A percentile compares a stretch with the other conserved stretches of the same genome.
phyloP scores from a whole-genome alignment of 148 eudicot genomes.

The Nepenthes mirabilis region DNA sequence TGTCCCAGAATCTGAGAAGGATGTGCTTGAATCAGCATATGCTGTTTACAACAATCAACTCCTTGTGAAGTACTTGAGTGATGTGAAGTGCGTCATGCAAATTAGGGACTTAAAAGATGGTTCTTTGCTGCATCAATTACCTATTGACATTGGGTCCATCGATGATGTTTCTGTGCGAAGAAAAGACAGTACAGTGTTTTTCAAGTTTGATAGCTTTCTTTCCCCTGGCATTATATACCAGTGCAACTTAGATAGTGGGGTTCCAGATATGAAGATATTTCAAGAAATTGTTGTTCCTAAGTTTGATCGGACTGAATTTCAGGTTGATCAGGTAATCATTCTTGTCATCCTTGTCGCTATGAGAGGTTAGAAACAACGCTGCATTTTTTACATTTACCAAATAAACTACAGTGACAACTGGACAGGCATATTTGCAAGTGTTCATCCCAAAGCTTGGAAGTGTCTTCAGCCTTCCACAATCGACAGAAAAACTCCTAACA shows the following conservation, averaged over 20 bases:
- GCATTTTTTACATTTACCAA: neutral
- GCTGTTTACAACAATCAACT: slow-evolving; percentile 61
- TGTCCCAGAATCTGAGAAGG: slow-evolving; percentile 57
- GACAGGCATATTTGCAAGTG: too few species aligned
- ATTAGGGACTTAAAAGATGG: slow-evolving; percentile 73
- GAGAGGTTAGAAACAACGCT: neutral
- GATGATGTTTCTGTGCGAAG: slow-evolving; percentile 60
- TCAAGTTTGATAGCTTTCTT: slow-evolving; percentile 75
- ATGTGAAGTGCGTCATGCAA: slow-evolving; percentile 74
- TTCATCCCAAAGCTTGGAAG: too few species aligned
- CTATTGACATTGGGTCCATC: slow-evolving; percentile 84
- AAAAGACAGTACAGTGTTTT: slow-evolving; percentile 46
- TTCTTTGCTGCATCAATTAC: slow-evolving; percentile 48
- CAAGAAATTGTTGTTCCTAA: slow-evolving; percentile 75
- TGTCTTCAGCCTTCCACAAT: too few species aligned
- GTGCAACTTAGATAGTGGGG: slow-evolving; percentile 40
- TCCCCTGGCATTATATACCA: slow-evolving; percentile 77
- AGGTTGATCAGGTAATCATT: slow-evolving; percentile 60
- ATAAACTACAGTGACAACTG: too few species aligned
- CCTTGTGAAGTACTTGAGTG: slow-evolving; percentile 70
- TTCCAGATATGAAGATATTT: slow-evolving; percentile 59
- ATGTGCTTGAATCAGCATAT: slow-evolving; percentile 79
- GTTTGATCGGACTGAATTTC: slow-evolving; percentile 67
- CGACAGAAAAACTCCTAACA: too few species aligned
- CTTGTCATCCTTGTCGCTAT: neutral